phyloP scores from a whole-genome alignment of 2,329 filamentous ascomycete species.

The Coniochaeta pulveracea region DNA sequence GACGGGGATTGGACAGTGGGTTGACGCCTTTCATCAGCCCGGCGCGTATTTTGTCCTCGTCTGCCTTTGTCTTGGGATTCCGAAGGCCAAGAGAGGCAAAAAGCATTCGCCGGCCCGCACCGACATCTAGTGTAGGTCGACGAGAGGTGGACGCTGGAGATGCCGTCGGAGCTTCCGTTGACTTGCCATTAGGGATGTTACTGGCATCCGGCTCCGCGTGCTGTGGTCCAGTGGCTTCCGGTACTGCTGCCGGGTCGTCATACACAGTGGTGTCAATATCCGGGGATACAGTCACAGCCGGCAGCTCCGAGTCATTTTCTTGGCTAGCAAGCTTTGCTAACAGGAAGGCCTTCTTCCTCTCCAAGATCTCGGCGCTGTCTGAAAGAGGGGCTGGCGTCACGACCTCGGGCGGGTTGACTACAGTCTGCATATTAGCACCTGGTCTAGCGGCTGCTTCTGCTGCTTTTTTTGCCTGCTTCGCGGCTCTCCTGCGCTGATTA shows the following conservation, averaged over 20 bases:
- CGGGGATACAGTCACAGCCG: too few relatives aligned
- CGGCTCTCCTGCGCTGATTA: slow-evolving; percentile 34
- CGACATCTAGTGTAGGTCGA: slow-evolving; percentile 31
- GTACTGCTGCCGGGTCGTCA: too few relatives aligned
- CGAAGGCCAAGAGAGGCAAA: slow-evolving; percentile 63
- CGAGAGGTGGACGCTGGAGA: slow-evolving; percentile 12
- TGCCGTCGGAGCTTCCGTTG: too few relatives aligned
- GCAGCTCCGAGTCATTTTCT: too few relatives aligned
- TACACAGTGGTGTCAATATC: too few relatives aligned
- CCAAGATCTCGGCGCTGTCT: slow-evolving; percentile 17
- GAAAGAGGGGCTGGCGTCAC: slow-evolving; percentile 1
- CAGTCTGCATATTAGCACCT: too few relatives aligned
- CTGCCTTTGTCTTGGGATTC: slow-evolving; percentile 55
- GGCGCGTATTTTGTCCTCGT: slow-evolving; percentile 51
- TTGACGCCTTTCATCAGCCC: slow-evolving; percentile 45
- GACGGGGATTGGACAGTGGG: slow-evolving; percentile 24
- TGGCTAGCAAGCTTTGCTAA: slow-evolving; percentile 1
- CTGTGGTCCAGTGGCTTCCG: too few relatives aligned
- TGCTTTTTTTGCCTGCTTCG: slow-evolving; percentile 9
- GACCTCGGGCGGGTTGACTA: too few relatives aligned
- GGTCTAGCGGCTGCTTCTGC: neutral
- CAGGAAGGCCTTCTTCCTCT: slow-evolving; percentile 30
- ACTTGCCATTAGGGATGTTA: too few relatives aligned
- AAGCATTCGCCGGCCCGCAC: slow-evolving; percentile 54
- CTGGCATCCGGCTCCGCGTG: too few relatives aligned